A percentile compares a stretch with the other conserved stretches of the same genome.
Conservation (phyloP, 1,284 basidiomycete species). For the Schizophyllum commune region DNA sequence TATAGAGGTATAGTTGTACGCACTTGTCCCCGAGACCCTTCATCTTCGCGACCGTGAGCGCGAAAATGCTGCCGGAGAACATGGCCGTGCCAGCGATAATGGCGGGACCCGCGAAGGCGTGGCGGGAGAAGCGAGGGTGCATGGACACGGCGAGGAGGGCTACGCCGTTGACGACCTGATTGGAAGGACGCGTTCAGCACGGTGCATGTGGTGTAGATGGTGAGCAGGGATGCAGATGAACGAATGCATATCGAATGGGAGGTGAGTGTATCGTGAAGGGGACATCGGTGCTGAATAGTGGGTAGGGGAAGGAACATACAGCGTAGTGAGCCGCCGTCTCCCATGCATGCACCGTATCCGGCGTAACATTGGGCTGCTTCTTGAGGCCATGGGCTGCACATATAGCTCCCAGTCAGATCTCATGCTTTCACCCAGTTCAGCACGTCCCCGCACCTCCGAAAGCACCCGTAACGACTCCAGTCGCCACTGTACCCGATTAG, state of each 20-base stretch:
- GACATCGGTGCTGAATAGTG: too few relatives aligned
- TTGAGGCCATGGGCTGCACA: slow-evolving; percentile 48
- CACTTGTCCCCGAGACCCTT: slow-evolving; percentile 27
- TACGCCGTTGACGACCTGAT: slow-evolving; percentile 71
- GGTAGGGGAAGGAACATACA: slow-evolving; percentile 29
- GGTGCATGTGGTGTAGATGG: background rate
- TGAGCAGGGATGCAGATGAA: too few relatives aligned
- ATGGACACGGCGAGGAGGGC: slow-evolving; percentile 64
- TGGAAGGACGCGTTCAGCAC: background rate
- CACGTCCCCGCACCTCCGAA: slow-evolving; percentile 42
- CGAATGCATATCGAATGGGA: too few relatives aligned
- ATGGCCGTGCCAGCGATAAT: slow-evolving; percentile 54
- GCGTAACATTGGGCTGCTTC: slow-evolving; percentile 37
- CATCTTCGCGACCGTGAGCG: slow-evolving; percentile 22
- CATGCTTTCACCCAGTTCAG: background rate
- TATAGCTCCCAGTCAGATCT: background rate
- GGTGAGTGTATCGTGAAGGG: too few relatives aligned
- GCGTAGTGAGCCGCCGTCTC: slow-evolving; percentile 56
- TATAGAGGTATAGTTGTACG: background rate
- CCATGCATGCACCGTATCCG: slow-evolving; percentile 53
- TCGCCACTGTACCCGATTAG: slow-evolving; percentile 30
- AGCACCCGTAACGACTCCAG: slow-evolving; percentile 58
- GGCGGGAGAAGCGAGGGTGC: slow-evolving; percentile 58
- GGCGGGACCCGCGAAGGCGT: slow-evolving; percentile 65
- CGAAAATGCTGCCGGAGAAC: slow-evolving; percentile 71